Percentiles rank a stretch among this genome's conserved stretches.
Evolutionary conservation across 306 rosid genomes (phyloP).

Genomic region (Carpinus viminea): DNA sequence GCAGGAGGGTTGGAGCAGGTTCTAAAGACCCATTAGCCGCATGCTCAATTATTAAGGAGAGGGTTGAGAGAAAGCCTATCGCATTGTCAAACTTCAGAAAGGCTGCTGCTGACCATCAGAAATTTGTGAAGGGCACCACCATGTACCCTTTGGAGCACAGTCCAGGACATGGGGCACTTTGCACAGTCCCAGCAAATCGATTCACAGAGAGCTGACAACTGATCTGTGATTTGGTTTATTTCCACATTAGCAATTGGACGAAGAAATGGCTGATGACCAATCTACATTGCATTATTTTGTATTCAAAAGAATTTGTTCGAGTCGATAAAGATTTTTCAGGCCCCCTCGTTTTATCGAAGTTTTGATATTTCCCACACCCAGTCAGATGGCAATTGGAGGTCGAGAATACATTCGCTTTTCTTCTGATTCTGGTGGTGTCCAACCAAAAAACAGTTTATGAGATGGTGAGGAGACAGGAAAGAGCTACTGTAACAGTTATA

Average conservation of each 20-base stretch:
- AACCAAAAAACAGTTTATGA: background rate
- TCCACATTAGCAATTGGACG: constrained; percentile 8
- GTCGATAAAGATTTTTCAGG: constrained; percentile 6
- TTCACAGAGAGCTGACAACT: constrained; percentile 13
- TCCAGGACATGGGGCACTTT: constrained; percentile 67
- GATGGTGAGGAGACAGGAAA: background rate
- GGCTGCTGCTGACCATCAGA: constrained; percentile 57
- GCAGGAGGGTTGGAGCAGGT: constrained; percentile 87
- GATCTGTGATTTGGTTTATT: constrained; percentile 1
- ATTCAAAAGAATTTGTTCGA: constrained; percentile 3
- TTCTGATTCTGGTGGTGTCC: background rate
- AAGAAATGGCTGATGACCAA: constrained; percentile 9
- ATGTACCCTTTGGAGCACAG: constrained; percentile 89
- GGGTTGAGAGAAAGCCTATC: constrained; percentile 42
- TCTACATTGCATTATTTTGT: background rate
- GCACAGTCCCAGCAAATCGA: constrained; percentile 64
- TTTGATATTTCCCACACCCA: background rate
- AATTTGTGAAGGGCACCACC: constrained; percentile 65
- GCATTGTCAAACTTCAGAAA: constrained; percentile 54
- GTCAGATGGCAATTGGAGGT: background rate
- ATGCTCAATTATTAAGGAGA: constrained; percentile 67
- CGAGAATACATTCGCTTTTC: background rate
- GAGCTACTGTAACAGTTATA: background rate
- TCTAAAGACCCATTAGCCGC: constrained; percentile 63
- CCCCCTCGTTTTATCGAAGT: background rate